Evolutionary conservation across 2,329 filamentous ascomycete species (phyloP), one percentile per base, ranked within the genome.

Genomic region (Paracoccidioides lutzii): DNA sequence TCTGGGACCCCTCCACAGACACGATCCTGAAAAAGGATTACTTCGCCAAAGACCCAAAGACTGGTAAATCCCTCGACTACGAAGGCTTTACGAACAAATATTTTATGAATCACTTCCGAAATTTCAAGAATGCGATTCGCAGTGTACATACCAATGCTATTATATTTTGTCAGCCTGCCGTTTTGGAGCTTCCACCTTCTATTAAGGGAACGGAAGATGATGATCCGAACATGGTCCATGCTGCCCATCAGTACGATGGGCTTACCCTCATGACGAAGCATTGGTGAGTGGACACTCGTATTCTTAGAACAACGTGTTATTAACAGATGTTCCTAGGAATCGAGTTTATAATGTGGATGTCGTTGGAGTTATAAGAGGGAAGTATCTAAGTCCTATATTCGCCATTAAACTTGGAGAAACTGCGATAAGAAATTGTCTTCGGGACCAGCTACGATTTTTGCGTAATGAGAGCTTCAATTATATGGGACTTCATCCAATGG

Each of bases 241-340:
- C 93, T 8, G 89, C 90, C 1, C 93, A 98, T 71, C 98, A 88
- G 68, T 98, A 98, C 69, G 93, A 98, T 64, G 93, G 93, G 9
- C 86, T 98, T 55, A 98, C 93, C 0, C 77, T 98, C 3, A 87
- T 98, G 80, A 97, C 89, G 10, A 98, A 98, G 73, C 95, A 95
- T 70, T 98, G 93, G 93, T 72, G 56, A 55, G 69, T 58, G 22
- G 37, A 44, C 32, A 35, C 15, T 72, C 62, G 53, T 62, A 59
- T 38, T 22, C 15, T 54, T 55, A 32, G 14, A 15, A 12, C 22
- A n/a, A n/a, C 4, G 7, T 28, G 51, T 51, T 38, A 66, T 54
- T 37, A 14, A 50, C 46, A 30, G n/a, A 14, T 32, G 15, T 49
- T 38, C 48, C 10, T 33, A 80, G 78, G 78, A 98, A 97, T 67